Percentiles rank a stretch among this genome's conserved stretches.
Evolutionary conservation across 129 eudicot genomes (phyloP).

Genomic region (Centaurea solstitialis): DNA sequence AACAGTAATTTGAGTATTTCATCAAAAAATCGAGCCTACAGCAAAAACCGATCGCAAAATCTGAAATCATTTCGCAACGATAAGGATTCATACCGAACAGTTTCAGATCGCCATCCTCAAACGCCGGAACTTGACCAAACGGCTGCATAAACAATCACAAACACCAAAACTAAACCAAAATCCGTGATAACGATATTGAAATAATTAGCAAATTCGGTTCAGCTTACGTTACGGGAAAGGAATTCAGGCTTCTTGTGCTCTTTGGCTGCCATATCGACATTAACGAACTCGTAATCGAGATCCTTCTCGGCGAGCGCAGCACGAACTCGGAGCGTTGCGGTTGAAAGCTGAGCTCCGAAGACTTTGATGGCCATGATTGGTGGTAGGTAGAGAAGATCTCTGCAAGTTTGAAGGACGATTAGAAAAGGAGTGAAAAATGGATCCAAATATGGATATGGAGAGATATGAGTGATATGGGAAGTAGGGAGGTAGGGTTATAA

Average conservation of each 20-base stretch:
- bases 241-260: slow-evolving; percentile 47
- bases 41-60: background rate
- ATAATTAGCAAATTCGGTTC: background rate
- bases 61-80: background rate
- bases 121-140: slow-evolving; percentile 68
- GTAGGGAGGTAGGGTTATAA: background rate
- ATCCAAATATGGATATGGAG: background rate
- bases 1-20: too few relatives aligned
- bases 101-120: slow-evolving; percentile 56
- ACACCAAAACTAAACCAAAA: background rate
- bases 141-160: slow-evolving; percentile 39
- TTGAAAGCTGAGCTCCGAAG: slow-evolving; percentile 39
- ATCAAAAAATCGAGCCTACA: background rate
- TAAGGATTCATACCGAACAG: slow-evolving; percentile 43
- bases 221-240: slow-evolving; percentile 51
- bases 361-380: slow-evolving; percentile 53
- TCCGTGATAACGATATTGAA: background rate
- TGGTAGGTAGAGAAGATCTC: background rate
- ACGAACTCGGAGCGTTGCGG: slow-evolving; percentile 41
- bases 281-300: slow-evolving; percentile 43
- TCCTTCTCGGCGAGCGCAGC: slow-evolving; percentile 59
- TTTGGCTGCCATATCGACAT: slow-evolving; percentile 28
- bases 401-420: background rate
- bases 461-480: background rate
- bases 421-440: background rate